Percentiles rank a stretch among this genome's conserved stretches.
Conservation (phyloP, 1,284 basidiomycete species). For the Coniferiporia sulphurascens region DNA sequence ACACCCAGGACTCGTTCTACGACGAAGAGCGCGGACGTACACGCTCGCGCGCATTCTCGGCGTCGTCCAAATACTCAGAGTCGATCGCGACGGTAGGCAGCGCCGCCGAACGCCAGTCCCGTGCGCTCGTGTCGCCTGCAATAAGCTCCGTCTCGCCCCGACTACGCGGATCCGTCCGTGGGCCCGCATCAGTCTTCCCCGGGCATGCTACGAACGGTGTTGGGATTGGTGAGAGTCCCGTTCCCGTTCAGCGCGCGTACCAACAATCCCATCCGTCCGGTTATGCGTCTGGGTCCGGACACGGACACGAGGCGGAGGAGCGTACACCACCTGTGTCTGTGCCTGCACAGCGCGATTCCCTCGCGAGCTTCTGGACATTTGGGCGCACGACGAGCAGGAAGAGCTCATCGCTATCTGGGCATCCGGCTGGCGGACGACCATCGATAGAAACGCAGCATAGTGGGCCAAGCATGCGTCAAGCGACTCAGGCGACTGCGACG, state of each 20-base stretch:
- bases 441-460: constrained; percentile 7
- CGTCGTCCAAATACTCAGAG: constrained; percentile 12
- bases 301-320: constrained; percentile 9
- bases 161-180: not conserved
- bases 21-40: constrained; percentile 9
- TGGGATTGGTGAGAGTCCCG: constrained; percentile 18
- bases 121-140: not conserved
- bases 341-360: constrained; percentile 2
- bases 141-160: constrained; percentile 3
- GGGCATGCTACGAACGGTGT: constrained; percentile 9
- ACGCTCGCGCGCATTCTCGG: constrained; percentile 5
- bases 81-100: not conserved
- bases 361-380: constrained; percentile 19
- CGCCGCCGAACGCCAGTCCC: not conserved
- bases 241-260: constrained; percentile 12
- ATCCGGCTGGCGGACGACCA: constrained; percentile 5
- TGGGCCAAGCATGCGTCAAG: constrained; percentile 11
- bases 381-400: constrained; percentile 10
- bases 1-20: not conserved
- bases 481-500: not conserved
- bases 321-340: not conserved
- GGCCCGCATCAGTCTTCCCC: not conserved
- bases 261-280: not conserved
- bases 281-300: constrained; percentile 13
- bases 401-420: not conserved